Percentiles rank a stretch among this genome's conserved stretches.
These are phyloP conservation scores for Ophiorrhiza pumila DNA, from an alignment of 257 asterid genomes.

Conservation along the genomic window DNA sequence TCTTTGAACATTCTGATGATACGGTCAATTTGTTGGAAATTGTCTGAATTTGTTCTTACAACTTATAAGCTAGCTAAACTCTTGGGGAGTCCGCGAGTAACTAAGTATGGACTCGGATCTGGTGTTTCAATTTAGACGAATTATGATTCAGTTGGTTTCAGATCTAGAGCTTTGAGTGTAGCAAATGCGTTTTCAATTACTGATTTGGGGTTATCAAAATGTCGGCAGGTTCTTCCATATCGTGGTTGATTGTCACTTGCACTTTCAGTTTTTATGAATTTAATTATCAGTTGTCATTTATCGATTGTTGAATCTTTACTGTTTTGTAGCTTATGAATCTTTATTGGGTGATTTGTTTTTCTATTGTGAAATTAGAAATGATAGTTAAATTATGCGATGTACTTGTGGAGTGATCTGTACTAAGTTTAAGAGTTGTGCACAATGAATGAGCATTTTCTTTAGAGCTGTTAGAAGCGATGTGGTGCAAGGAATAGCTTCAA, in stretches of 20 bases:
- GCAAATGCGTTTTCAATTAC: background rate
- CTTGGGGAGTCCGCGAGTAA: background rate
- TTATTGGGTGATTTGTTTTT: background rate
- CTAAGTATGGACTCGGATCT: slow-evolving; percentile 35
- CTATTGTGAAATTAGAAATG: background rate
- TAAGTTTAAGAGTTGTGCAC: background rate
- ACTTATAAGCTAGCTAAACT: background rate
- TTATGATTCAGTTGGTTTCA: slow-evolving; percentile 15
- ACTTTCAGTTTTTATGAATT: background rate
- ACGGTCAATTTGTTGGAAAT: background rate
- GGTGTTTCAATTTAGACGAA: slow-evolving; percentile 24
- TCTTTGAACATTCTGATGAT: slow-evolving; percentile 13
- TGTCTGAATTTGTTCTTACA: background rate
- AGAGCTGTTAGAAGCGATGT: background rate
- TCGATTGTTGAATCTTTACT: background rate
- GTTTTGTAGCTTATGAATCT: background rate
- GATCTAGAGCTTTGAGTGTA: slow-evolving; percentile 27
- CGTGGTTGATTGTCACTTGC: background rate
- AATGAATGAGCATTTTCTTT: background rate
- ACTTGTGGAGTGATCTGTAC: background rate
- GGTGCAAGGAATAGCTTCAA: background rate
- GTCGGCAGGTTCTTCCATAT: background rate
- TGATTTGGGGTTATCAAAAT: background rate
- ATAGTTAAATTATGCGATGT: background rate
- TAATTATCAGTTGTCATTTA: background rate